These are phyloP conservation scores for Otatea glauca DNA, from an alignment of 176 grass and related monocot genomes.

Conservation along the genomic window DNA sequence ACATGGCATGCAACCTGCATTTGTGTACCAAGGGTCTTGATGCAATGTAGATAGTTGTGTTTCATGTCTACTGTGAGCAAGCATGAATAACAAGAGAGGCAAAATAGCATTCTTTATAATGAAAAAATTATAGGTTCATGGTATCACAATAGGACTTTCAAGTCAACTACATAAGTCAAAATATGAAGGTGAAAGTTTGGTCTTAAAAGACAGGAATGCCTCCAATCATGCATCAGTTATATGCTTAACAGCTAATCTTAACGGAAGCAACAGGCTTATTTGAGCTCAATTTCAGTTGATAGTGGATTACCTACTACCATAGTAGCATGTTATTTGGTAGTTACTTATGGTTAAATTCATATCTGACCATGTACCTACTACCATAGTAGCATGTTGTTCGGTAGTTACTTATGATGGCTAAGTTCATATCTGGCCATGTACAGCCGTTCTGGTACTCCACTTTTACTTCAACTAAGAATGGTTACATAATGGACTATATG, in stretches of 20 bases:
- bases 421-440: too few relatives aligned
- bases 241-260: background rate
- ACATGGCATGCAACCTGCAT: background rate
- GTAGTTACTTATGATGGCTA: background rate
- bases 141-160: background rate
- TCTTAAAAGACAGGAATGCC: background rate
- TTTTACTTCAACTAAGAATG: too few relatives aligned
- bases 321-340: conserved; percentile 17
- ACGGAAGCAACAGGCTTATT: background rate
- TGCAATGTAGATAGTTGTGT: background rate
- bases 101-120: background rate
- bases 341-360: background rate
- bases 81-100: background rate
- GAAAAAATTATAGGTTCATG: background rate
- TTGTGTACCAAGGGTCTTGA: background rate
- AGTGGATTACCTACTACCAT: conserved; percentile 17
- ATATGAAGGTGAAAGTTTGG: background rate
- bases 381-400: conserved; percentile 27
- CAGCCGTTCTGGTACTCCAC: too few relatives aligned
- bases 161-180: background rate
- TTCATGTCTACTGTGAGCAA: background rate
- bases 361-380: background rate
- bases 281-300: background rate
- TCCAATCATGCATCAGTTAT: background rate
- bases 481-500: too few relatives aligned